Conservation (phyloP, 2,329 filamentous ascomycete genomes). For the Graphiopsis chlorocephala region DNA sequence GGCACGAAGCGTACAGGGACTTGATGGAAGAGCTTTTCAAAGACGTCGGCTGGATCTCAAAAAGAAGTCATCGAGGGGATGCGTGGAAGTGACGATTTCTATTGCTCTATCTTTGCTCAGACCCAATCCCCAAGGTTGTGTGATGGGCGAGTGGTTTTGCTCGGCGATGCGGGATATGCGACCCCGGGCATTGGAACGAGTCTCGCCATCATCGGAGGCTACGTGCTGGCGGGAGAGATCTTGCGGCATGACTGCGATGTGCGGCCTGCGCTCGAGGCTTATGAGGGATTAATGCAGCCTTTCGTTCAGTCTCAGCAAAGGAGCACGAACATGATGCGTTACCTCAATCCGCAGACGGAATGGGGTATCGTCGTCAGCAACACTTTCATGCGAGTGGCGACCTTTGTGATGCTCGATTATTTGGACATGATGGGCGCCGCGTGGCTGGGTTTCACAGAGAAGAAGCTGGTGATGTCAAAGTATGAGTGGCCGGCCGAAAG, state of each 20-base stretch:
- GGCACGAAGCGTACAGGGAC: slow-evolving; percentile 23
- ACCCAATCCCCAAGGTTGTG: slow-evolving; percentile 35
- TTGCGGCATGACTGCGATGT: slow-evolving; percentile 14
- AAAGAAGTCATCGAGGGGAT: slow-evolving; percentile 39
- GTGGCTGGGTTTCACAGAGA: background rate
- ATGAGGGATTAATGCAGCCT: slow-evolving; percentile 21
- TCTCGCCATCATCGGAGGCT: slow-evolving; percentile 27
- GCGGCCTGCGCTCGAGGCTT: slow-evolving; percentile 17
- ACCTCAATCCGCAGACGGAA: slow-evolving; percentile 32
- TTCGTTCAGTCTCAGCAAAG: slow-evolving; percentile 22
- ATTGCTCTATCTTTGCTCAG: slow-evolving; percentile 28
- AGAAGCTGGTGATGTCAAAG: background rate
- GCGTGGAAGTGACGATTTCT: slow-evolving; percentile 29
- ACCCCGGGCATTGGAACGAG: slow-evolving; percentile 24
- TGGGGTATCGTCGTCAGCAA: slow-evolving; percentile 30
- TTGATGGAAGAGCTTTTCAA: slow-evolving; percentile 26
- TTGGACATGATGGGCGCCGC: background rate
- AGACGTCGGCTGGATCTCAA: slow-evolving; percentile 32
- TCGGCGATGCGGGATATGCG: slow-evolving; percentile 29
- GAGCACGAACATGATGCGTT: slow-evolving; percentile 17
- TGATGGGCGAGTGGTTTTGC: slow-evolving; percentile 29
- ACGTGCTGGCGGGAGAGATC: slow-evolving; percentile 29
- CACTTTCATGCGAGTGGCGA: slow-evolving; percentile 20
- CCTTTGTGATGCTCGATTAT: background rate
- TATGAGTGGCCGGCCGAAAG: background rate